Base-by-base conservation (phyloP, 768 basidiomycete genomes). In the Termitomyces sp. region DNA sequence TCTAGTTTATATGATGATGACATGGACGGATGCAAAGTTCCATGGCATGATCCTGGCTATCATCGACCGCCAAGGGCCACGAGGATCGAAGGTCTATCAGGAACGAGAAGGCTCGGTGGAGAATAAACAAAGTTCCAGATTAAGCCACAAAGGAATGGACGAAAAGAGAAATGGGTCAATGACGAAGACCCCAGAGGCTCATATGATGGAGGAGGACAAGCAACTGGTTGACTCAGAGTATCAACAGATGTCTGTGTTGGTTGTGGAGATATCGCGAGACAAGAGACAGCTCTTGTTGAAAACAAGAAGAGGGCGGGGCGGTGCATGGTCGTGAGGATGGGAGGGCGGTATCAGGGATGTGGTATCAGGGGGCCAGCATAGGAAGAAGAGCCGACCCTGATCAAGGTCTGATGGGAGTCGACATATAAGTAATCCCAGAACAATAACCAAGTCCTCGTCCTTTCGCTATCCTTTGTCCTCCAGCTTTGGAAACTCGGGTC, bases 121-220 rank as follows among this genome's bases (percentile, higher is more conserved):
- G 52, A 37, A 62, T 42, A 62, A 62, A 60, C 61, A 57, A 62
- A 55, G 55, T 57, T 17, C 61, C 59, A 23, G 55, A 62, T 60
- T 50, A 6, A 53, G 42, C 43, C 17, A 62, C 50, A 62, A 62
- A 26, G 61, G 49, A 55, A 51, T 58, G 49, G 53, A 54, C 61
- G 53, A 60, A 62, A 57, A 54, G 50, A 53, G 61, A 46, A 57
- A 57, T 19, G 41, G 21, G 17, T 23, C n/a, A 28, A 19, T 17
- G 11, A 15, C 31, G 5, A 6, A 5, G 31, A 51, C 33, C 53
- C 23, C 57, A 56, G 33, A 48, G 33, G 33, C 33, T 19, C 33
- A 35, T 40, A 30, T 51, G 37, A 50, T 41, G 38, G 37, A 28
- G 8, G 17, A 10, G 26, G 49, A 49, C 38, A 40, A 40, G 52